phyloP scores from a whole-genome alignment of 2,329 filamentous ascomycete species.

The Cladosporium sp. region DNA sequence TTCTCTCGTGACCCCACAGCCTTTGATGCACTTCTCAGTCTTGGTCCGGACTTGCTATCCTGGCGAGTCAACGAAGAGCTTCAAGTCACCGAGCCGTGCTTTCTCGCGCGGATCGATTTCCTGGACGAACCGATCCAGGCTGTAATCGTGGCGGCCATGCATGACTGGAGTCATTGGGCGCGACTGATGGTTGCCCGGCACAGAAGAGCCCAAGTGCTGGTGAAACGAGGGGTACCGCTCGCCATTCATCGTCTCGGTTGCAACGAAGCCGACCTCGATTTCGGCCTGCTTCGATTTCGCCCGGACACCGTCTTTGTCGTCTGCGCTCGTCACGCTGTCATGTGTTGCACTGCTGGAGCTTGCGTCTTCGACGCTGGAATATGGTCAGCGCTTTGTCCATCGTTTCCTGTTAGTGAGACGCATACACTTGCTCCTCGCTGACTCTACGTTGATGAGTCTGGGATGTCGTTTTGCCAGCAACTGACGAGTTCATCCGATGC shows the following conservation, averaged over 20 bases:
- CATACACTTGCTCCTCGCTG: background rate
- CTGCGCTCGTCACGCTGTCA: background rate
- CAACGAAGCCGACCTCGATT: too few relatives aligned
- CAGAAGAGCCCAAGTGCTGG: background rate
- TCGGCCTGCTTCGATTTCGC: background rate
- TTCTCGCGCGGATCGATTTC: slow-evolving; percentile 1
- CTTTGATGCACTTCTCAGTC: background rate
- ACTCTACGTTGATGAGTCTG: background rate
- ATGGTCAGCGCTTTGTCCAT: background rate
- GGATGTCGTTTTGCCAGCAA: background rate
- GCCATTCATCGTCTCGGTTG: background rate
- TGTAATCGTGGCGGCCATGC: background rate
- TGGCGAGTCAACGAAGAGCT: background rate
- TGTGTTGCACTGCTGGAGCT: slow-evolving; percentile 1
- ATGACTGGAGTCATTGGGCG: background rate
- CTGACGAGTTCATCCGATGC: slow-evolving; percentile 5
- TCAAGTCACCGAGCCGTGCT: background rate
- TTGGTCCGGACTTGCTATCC: background rate
- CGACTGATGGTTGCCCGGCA: background rate
- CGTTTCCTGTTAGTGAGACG: background rate
- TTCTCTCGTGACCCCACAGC: too few relatives aligned
- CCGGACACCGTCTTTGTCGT: background rate
- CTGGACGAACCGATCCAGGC: background rate
- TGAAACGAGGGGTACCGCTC: background rate
- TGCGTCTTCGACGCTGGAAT: background rate